phyloP scores from a whole-genome alignment of 2,329 filamentous ascomycete genomes.

The Aspergillus uvarum region DNA sequence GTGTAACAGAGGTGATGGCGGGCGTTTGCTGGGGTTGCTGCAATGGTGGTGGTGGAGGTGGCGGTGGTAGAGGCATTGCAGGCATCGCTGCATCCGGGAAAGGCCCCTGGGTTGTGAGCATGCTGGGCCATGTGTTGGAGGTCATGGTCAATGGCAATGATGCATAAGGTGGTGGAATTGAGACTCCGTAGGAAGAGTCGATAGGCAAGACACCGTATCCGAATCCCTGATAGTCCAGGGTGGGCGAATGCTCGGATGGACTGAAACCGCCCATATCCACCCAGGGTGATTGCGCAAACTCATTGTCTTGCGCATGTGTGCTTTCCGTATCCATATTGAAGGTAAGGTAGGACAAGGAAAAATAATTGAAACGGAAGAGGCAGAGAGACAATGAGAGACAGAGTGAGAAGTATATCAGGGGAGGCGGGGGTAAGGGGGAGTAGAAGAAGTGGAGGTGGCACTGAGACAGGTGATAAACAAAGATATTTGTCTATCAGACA shows the following conservation, averaged over 20 bases:
- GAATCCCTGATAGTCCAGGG: slow-evolving; percentile 67
- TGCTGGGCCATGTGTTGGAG: slow-evolving; percentile 71
- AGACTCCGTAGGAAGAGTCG: slow-evolving; percentile 55
- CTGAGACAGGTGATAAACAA: slow-evolving; percentile 18
- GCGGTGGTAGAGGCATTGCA: slow-evolving; percentile 58
- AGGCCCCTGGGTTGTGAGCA: slow-evolving; percentile 69
- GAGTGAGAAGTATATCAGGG: slow-evolving; percentile 32
- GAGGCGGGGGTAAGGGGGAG: neutral
- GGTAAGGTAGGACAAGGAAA: neutral
- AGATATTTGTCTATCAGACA: slow-evolving; percentile 7
- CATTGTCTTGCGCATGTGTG: slow-evolving; percentile 45
- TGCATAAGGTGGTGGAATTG: slow-evolving; percentile 57
- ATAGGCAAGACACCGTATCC: slow-evolving; percentile 64
- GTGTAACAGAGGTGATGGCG: slow-evolving; percentile 1
- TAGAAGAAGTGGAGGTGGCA: slow-evolving; percentile 3
- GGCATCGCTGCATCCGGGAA: slow-evolving; percentile 64
- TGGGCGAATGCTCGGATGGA: slow-evolving; percentile 64
- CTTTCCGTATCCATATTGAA: slow-evolving; percentile 46
- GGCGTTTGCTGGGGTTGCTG: slow-evolving; percentile 19
- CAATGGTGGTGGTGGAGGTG: slow-evolving; percentile 50
- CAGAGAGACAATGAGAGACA: slow-evolving; percentile 1
- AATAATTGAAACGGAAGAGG: neutral
- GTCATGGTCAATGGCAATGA: slow-evolving; percentile 71
- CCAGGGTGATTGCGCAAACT: slow-evolving; percentile 48
- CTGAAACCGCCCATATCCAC: slow-evolving; percentile 47